Conservation (phyloP, 805 yeast species). For the Sugiyamaella lignohabitans region DNA sequence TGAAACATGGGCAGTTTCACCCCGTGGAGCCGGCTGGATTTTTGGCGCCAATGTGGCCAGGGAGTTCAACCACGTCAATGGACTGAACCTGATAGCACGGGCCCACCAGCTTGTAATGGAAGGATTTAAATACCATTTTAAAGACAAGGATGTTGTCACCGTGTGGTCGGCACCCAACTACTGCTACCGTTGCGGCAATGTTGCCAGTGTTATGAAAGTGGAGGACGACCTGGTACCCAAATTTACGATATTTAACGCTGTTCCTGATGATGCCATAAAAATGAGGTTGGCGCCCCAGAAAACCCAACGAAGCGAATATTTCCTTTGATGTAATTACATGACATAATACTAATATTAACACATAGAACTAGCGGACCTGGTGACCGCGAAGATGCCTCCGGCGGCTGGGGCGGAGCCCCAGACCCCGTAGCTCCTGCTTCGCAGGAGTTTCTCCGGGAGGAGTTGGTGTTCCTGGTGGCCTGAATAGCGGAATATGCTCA, state of each 20-base stretch:
- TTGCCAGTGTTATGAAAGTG: slow-evolving; percentile 95
- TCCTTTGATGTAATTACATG: slow-evolving; percentile 14
- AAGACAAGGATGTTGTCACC: slow-evolving; percentile 92
- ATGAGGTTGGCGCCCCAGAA: slow-evolving; percentile 20
- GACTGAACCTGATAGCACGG: slow-evolving; percentile 79
- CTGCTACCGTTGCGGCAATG: slow-evolving; percentile 96
- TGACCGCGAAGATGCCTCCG: too few species aligned
- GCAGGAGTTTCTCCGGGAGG: too few species aligned
- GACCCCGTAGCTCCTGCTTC: too few species aligned
- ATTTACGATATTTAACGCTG: slow-evolving; percentile 92
- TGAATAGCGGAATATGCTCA: too few species aligned
- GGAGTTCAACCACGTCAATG: slow-evolving; percentile 93
- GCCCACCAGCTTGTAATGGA: slow-evolving; percentile 99
- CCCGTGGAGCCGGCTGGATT: slow-evolving; percentile 98
- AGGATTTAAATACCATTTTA: slow-evolving; percentile 93
- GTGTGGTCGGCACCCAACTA: slow-evolving; percentile 98
- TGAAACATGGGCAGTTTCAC: slow-evolving; percentile 96
- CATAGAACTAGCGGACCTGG: too few species aligned
- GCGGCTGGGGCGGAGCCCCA: too few species aligned
- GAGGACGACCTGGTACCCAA: slow-evolving; percentile 81
- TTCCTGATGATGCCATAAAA: slow-evolving; percentile 32
- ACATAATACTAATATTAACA: too few species aligned
- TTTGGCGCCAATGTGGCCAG: slow-evolving; percentile 91
- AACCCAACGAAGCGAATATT: slow-evolving; percentile 24
- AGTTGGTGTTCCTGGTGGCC: too few species aligned